A percentile compares a stretch with the other conserved stretches of the same genome.
These are phyloP conservation scores for Mucor velutinosus DNA, from an alignment of 371 early-diverging fungal genomes.

Conservation along the genomic window DNA sequence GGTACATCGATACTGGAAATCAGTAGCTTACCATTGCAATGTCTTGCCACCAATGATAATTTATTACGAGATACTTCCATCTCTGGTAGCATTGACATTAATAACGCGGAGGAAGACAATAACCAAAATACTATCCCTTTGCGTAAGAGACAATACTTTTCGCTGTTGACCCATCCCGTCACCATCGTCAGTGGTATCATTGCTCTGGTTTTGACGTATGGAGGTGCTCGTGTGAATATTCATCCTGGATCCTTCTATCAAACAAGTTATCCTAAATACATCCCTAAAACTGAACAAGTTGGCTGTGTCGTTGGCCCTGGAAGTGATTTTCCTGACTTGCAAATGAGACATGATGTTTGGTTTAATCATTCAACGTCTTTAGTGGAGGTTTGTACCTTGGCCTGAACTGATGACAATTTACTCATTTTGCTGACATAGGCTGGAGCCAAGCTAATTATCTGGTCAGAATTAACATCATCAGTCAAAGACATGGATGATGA, in stretches of 20 bases:
- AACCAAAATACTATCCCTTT: neutral
- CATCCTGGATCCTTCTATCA: slow-evolving; percentile 36
- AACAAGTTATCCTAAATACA: slow-evolving; percentile 24
- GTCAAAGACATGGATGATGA: slow-evolving; percentile 26
- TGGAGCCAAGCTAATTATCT: slow-evolving; percentile 52
- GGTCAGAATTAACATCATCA: slow-evolving; percentile 45
- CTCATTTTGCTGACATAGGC: slow-evolving; percentile 1
- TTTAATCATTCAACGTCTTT: slow-evolving; percentile 25
- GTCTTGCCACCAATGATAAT: neutral
- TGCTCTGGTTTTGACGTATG: slow-evolving; percentile 17
- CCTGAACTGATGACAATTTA: neutral
- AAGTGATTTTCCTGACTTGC: slow-evolving; percentile 3
- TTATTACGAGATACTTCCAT: neutral
- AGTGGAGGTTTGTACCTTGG: slow-evolving; percentile 14
- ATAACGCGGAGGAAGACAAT: neutral
- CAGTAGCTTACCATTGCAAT: neutral
- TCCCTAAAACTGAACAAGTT: slow-evolving; percentile 32
- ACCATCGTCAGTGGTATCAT: slow-evolving; percentile 11
- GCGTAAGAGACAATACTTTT: neutral
- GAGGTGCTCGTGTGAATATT: slow-evolving; percentile 31
- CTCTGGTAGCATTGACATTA: neutral
- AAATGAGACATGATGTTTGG: slow-evolving; percentile 30
- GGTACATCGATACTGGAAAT: slow-evolving; percentile 30
- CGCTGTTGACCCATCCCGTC: slow-evolving; percentile 18
- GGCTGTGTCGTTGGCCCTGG: slow-evolving; percentile 42